Conservation (phyloP, 129 eudicot species). For the Smallanthus sonchifolius region DNA sequence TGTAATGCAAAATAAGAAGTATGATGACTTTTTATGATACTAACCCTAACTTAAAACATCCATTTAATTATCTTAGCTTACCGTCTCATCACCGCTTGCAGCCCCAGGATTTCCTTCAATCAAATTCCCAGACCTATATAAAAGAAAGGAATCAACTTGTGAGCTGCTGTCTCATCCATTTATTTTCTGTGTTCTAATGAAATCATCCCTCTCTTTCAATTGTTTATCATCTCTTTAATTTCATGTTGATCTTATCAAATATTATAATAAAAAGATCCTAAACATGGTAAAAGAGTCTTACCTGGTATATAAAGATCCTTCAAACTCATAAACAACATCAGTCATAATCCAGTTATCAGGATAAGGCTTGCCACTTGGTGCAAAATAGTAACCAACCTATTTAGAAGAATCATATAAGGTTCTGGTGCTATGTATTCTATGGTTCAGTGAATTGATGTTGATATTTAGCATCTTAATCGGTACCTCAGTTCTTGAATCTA, state of each 20-base stretch:
- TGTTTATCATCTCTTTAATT: background rate
- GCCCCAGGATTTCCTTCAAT: constrained; percentile 90
- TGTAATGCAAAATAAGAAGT: background rate
- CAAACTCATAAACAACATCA: constrained; percentile 82
- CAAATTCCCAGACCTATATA: constrained; percentile 73
- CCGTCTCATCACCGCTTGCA: constrained; percentile 95
- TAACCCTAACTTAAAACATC: background rate
- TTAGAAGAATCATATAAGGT: constrained; percentile 25
- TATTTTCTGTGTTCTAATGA: background rate
- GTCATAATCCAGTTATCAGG: constrained; percentile 98
- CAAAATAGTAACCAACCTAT: constrained; percentile 97
- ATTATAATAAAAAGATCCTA: background rate
- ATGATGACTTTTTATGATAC: background rate
- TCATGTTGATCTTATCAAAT: background rate
- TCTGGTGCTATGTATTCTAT: background rate
- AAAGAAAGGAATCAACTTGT: background rate
- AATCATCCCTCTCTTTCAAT: background rate
- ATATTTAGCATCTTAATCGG: constrained; percentile 9
- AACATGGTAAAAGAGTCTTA: constrained; percentile 27
- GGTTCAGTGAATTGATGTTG: background rate
- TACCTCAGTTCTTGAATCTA: constrained; percentile 90
- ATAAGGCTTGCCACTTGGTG: constrained; percentile 98
- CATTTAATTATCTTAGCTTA: constrained; percentile 32
- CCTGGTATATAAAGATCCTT: constrained; percentile 91
- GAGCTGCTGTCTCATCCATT: background rate